Percentiles rank a stretch among this genome's conserved stretches.
Evolutionary conservation across 2,329 filamentous ascomycete genomes (phyloP).

Genomic region (Macrophomina pseudophaseolina): DNA sequence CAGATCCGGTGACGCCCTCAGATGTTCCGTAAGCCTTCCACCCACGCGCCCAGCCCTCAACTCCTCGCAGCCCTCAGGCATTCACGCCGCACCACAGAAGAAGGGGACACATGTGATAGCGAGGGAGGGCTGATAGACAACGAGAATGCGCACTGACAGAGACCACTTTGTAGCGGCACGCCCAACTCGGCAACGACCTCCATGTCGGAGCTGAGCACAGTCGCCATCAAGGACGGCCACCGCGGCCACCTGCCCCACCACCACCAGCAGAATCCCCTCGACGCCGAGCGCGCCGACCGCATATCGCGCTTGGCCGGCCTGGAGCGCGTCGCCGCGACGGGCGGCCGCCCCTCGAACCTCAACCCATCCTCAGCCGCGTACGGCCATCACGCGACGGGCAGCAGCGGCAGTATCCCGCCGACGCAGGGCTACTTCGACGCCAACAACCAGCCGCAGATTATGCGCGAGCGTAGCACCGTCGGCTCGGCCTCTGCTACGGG

Average conservation of each 20-base stretch:
- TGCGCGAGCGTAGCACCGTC: slow-evolving; percentile 82
- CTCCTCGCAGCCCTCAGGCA: slow-evolving; percentile 1
- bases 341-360: slow-evolving; percentile 52
- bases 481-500: slow-evolving; percentile 88
- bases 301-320: slow-evolving; percentile 94
- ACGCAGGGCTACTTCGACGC: slow-evolving; percentile 77
- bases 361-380: slow-evolving; percentile 54
- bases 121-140: background rate
- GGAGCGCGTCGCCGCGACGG: slow-evolving; percentile 80
- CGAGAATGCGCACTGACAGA: slow-evolving; percentile 24
- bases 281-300: slow-evolving; percentile 90
- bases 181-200: slow-evolving; percentile 92
- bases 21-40: slow-evolving; percentile 76
- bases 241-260: slow-evolving; percentile 75
- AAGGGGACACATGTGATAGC: slow-evolving; percentile 28
- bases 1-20: slow-evolving; percentile 82
- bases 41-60: background rate
- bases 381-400: slow-evolving; percentile 32
- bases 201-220: slow-evolving; percentile 88
- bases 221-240: slow-evolving; percentile 95
- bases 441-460: slow-evolving; percentile 68
- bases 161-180: slow-evolving; percentile 69
- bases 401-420: slow-evolving; percentile 48
- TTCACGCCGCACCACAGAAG: slow-evolving; percentile 25
- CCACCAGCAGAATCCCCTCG: slow-evolving; percentile 70